Percentiles rank a stretch among this genome's conserved stretches.
Conservation (phyloP, 371 early-diverging fungal genomes). For the Smittium culicis region DNA sequence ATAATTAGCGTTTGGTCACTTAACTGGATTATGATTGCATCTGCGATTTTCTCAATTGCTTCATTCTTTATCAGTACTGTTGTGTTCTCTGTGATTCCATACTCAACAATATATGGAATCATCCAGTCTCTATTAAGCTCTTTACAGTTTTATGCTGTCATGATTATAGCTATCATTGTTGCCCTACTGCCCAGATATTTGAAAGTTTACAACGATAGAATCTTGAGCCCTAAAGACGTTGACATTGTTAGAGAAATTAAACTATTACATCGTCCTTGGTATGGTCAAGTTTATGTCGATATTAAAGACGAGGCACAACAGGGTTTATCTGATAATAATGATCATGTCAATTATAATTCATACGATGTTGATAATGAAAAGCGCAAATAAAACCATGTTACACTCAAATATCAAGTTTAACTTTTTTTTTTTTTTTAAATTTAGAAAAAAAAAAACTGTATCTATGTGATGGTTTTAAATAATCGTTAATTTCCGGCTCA, state of each 20-base stretch:
- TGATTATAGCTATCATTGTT: slow-evolving; percentile 38
- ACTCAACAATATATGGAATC: slow-evolving; percentile 42
- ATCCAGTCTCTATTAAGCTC: slow-evolving; percentile 40
- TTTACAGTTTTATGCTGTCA: slow-evolving; percentile 56
- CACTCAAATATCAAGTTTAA: no score
- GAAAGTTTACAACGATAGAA: slow-evolving; percentile 40
- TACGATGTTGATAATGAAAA: no score
- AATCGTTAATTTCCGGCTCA: no score
- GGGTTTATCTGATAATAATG: no score
- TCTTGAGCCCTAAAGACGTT: slow-evolving; percentile 53
- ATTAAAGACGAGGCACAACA: no score
- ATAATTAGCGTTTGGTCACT: slow-evolving; percentile 57
- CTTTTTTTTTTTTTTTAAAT: no score
- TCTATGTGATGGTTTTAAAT: no score
- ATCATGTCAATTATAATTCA: no score
- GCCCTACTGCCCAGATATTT: slow-evolving; percentile 52
- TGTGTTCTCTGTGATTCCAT: slow-evolving; percentile 19
- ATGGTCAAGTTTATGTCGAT: slow-evolving; percentile 32
- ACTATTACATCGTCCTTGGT: slow-evolving; percentile 31
- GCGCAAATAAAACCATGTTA: no score
- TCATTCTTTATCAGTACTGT: slow-evolving; percentile 39
- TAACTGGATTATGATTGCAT: slow-evolving; percentile 41
- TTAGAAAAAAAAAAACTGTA: no score
- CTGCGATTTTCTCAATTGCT: slow-evolving; percentile 38
- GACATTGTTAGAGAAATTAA: slow-evolving; percentile 50